These are phyloP conservation scores for Cryptococcus amylolentus DNA, from an alignment of 1,284 basidiomycete species.

Conservation along the genomic window DNA sequence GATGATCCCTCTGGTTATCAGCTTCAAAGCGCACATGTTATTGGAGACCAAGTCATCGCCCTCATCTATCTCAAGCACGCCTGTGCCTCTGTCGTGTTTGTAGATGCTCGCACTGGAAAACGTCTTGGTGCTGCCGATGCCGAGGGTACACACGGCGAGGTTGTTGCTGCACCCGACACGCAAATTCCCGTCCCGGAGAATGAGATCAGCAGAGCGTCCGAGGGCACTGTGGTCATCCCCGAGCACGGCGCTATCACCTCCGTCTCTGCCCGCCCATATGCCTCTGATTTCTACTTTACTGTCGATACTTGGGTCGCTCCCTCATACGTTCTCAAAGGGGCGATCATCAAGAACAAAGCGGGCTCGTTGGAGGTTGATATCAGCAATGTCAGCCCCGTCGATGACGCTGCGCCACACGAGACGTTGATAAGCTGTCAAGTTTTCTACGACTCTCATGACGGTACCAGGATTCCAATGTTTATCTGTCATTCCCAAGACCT, in stretches of 20 bases:
- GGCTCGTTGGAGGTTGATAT: constrained; percentile 12
- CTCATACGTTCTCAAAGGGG: constrained; percentile 17
- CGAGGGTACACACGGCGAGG: constrained; percentile 12
- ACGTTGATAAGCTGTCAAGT: constrained; percentile 15
- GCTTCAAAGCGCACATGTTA: constrained; percentile 10
- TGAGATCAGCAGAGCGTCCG: constrained; percentile 9
- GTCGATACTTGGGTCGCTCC: constrained; percentile 22
- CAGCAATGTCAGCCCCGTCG: constrained; percentile 2
- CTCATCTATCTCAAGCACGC: constrained; percentile 20
- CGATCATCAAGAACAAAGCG: background rate
- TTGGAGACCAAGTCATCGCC: constrained; percentile 12
- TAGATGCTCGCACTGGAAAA: constrained; percentile 16
- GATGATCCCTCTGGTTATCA: constrained; percentile 9
- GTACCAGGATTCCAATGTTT: constrained; percentile 17
- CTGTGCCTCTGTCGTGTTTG: constrained; percentile 18
- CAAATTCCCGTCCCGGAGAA: constrained; percentile 15
- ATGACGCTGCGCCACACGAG: constrained; percentile 4
- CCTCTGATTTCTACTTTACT: constrained; percentile 15
- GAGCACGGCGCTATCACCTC: constrained; percentile 17
- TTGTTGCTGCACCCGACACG: constrained; percentile 3
- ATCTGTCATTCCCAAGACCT: constrained; percentile 16
- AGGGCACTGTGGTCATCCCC: constrained; percentile 13
- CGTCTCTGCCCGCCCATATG: constrained; percentile 11
- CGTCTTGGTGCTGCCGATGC: constrained; percentile 15
- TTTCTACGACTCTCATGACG: constrained; percentile 17